Base-by-base conservation (phyloP, 768 basidiomycete genomes). In the Termitomyces sp. region DNA sequence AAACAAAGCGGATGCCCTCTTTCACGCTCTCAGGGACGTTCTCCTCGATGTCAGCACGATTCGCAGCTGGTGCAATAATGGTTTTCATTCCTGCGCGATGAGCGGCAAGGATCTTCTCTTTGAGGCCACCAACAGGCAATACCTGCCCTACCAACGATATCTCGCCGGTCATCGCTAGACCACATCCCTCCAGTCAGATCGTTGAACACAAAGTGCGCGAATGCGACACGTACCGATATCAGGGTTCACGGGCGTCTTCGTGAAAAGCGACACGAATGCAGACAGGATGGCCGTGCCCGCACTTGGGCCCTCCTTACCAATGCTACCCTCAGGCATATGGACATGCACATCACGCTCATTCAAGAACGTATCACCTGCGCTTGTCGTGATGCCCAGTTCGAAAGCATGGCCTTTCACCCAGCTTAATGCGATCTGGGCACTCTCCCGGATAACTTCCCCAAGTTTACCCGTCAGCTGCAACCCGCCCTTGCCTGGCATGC, bases 11-110 rank as follows among this genome's bases (percentile, higher is more conserved):
- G 59, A 98, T 94, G 22, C 95, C 96, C 6, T 85, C 87, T 81
- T 98, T 98, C 63, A 98, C 95, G 65, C 93, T 94, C 64, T 87
- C 88, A 0, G 94, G 94, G 0, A 98, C 96, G 68, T 98, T 98
- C 77, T 94, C 94, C 74, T 98, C 94, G 33, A 99, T 95, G 66
- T 98, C 96, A 0, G 92, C 87, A 26, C 87, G 85, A 70, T 96
- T 96, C 2, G 90, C 95, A 28, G 81, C 86, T 0, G 94, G 93
- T 0, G 90, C 90, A 7, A 95, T 71, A 64, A 94, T 90, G 0
- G 88, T 95, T 75, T 89, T 94, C 77, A 98, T 97, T 3, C 94
- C 94, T 1, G 97, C 94, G 18, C 97, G 86, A 68, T 99, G 97
- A 0, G 97, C 96, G 1, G 96, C 96, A 2, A 98, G 82, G 61